A percentile compares a stretch with the other conserved stretches of the same genome.
phyloP scores from a whole-genome alignment of 768 basidiomycete genomes.

The Boletus pseudopeckii region DNA sequence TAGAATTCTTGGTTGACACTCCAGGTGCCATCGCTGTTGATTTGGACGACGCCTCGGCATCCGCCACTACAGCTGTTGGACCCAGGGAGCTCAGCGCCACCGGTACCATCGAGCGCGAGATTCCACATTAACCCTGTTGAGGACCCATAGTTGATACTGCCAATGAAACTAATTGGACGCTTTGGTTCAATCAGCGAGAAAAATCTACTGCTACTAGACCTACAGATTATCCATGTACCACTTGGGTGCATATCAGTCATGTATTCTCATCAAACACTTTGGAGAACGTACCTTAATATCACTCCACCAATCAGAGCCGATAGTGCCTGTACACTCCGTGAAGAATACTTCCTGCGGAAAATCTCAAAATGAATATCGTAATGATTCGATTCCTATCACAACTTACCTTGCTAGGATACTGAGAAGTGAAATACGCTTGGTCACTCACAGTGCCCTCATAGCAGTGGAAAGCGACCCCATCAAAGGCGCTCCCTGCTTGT shows the following conservation, averaged over 20 bases:
- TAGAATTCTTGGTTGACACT: constrained; percentile 76
- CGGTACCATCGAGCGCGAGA: constrained; percentile 59
- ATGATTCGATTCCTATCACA: neutral
- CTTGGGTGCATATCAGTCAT: constrained; percentile 31
- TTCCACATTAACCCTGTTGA: constrained; percentile 70
- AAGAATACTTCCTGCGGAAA: constrained; percentile 38
- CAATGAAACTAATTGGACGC: constrained; percentile 35
- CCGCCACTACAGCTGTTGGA: constrained; percentile 61
- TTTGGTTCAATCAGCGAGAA: constrained; percentile 23
- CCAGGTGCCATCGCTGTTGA: constrained; percentile 62
- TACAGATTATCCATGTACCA: constrained; percentile 72
- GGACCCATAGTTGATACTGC: constrained; percentile 32
- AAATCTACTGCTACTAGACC: constrained; percentile 16
- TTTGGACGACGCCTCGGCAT: constrained; percentile 64
- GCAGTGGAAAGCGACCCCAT: constrained; percentile 72
- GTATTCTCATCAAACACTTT: neutral
- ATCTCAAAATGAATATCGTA: neutral
- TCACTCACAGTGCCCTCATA: constrained; percentile 54
- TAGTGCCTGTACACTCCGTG: constrained; percentile 63
- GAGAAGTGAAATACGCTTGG: constrained; percentile 54
- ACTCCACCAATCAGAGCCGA: constrained; percentile 73
- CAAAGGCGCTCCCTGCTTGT: constrained; percentile 50
- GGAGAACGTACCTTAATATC: constrained; percentile 60
- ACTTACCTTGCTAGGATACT: constrained; percentile 50
- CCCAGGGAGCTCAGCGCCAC: constrained; percentile 63